Evolutionary conservation across 2,329 filamentous ascomycete species (phyloP).

Genomic region (Hypoxylon sp.): DNA sequence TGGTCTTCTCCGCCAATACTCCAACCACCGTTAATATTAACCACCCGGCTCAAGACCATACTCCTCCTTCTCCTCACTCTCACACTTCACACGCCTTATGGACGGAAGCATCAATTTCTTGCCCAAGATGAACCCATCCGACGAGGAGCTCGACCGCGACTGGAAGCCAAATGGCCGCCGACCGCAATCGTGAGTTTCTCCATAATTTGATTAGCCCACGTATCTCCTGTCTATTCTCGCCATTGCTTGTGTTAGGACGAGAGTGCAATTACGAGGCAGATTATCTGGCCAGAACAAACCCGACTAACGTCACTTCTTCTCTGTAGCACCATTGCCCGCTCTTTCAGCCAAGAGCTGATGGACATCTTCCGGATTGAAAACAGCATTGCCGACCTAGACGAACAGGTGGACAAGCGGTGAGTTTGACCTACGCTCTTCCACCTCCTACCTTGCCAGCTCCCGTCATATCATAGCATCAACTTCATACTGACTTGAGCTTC

Average conservation of each 20-base stretch:
- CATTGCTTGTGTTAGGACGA: not conserved
- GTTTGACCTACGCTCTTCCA: slow-evolving; percentile 44
- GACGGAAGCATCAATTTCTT: slow-evolving; percentile 18
- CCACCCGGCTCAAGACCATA: not conserved
- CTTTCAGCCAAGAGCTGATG: slow-evolving; percentile 86
- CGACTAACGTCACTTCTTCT: slow-evolving; percentile 31
- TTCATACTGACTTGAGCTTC: slow-evolving; percentile 12
- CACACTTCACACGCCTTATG: slow-evolving; percentile 13
- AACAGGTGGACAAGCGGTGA: slow-evolving; percentile 83
- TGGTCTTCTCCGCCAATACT: slow-evolving; percentile 30
- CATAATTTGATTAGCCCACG: slow-evolving; percentile 65
- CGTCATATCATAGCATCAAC: slow-evolving; percentile 4
- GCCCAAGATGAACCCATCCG: slow-evolving; percentile 54
- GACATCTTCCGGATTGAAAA: slow-evolving; percentile 89
- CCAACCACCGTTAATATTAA: slow-evolving; percentile 12
- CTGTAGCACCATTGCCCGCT: slow-evolving; percentile 81
- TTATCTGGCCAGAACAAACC: not conserved
- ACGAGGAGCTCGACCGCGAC: slow-evolving; percentile 76
- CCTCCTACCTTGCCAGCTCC: not conserved
- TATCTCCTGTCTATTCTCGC: slow-evolving; percentile 63
- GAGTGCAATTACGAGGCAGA: not conserved
- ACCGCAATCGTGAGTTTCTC: slow-evolving; percentile 78
- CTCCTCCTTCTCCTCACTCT: not conserved
- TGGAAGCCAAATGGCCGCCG: slow-evolving; percentile 82
- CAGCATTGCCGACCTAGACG: slow-evolving; percentile 75